Evolutionary conservation across 2,329 filamentous ascomycete species (phyloP).

Genomic region (Colletotrichum sp.): DNA sequence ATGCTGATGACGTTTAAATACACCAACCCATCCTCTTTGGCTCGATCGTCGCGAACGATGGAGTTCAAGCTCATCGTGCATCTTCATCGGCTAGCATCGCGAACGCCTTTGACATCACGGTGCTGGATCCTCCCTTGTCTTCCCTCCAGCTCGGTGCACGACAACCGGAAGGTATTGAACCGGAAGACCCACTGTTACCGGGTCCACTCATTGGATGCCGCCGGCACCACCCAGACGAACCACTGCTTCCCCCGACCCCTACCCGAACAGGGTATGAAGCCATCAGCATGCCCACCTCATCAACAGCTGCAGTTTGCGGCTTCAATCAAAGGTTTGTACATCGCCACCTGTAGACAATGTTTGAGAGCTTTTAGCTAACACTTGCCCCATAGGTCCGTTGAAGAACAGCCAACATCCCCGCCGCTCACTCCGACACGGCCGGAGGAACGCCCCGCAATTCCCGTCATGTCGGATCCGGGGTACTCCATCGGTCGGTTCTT

Average conservation of each 20-base stretch:
- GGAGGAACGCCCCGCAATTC: constrained; percentile 4
- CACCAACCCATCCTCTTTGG: not conserved
- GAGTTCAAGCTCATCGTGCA: not conserved
- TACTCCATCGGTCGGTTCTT: constrained; percentile 1
- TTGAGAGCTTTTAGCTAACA: not conserved
- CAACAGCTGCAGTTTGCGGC: not conserved
- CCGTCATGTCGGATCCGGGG: not conserved
- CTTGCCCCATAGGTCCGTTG: not conserved
- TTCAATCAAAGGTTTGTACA: not conserved
- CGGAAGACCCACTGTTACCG: not conserved
- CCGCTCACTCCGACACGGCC: not conserved
- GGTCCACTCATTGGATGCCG: not conserved
- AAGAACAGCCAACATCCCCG: not conserved
- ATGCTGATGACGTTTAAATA: not conserved
- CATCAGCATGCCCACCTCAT: not conserved
- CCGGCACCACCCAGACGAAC: not conserved
- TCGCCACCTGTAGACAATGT: not conserved
- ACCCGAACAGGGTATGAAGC: not conserved
- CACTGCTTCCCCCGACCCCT: not conserved
- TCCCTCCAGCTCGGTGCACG: not conserved
- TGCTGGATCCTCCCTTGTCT: not conserved
- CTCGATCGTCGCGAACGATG: not conserved
- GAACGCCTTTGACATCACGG: not conserved
- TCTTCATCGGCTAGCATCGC: not conserved
- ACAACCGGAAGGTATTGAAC: not conserved